A percentile compares a stretch with the other conserved stretches of the same genome.
Evolutionary conservation across 2,329 filamentous ascomycete genomes (phyloP).

Genomic region (Epichloe coenophiala): DNA sequence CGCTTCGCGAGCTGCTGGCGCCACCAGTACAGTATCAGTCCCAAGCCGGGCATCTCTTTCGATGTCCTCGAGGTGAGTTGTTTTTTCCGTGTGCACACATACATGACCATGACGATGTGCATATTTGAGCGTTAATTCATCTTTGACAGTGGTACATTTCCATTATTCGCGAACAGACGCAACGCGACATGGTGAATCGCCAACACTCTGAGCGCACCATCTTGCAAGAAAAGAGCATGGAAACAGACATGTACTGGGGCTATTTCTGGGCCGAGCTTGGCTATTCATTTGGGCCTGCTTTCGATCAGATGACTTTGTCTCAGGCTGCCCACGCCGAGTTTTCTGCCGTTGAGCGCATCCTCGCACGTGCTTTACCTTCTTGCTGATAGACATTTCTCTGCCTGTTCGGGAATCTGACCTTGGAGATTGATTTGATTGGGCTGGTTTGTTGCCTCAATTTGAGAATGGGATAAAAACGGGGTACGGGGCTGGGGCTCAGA

Average conservation of each 20-base stretch:
- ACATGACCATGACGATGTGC: background rate
- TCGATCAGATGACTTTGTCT: slow-evolving; percentile 35
- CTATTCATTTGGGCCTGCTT: slow-evolving; percentile 25
- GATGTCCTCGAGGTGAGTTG: slow-evolving; percentile 42
- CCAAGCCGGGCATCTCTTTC: slow-evolving; percentile 32
- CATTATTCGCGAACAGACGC: slow-evolving; percentile 39
- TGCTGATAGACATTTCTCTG: background rate
- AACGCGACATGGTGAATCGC: slow-evolving; percentile 23
- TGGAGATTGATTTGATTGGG: background rate
- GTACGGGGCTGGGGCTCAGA: background rate
- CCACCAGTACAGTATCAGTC: slow-evolving; percentile 36
- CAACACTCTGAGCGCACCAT: slow-evolving; percentile 27
- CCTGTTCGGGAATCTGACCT: background rate
- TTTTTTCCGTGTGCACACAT: background rate
- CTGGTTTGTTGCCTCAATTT: background rate
- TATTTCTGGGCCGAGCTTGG: slow-evolving; percentile 36
- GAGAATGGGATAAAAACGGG: background rate
- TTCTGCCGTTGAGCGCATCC: slow-evolving; percentile 32
- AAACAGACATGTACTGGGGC: slow-evolving; percentile 35
- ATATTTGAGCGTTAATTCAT: slow-evolving; percentile 7
- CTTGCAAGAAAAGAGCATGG: slow-evolving; percentile 18
- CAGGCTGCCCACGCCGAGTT: slow-evolving; percentile 34
- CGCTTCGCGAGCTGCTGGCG: slow-evolving; percentile 34
- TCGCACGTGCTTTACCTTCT: slow-evolving; percentile 26
- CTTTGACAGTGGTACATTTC: slow-evolving; percentile 40